phyloP scores from a whole-genome alignment of 257 asterid genomes.

The Solanum lignicaule region DNA sequence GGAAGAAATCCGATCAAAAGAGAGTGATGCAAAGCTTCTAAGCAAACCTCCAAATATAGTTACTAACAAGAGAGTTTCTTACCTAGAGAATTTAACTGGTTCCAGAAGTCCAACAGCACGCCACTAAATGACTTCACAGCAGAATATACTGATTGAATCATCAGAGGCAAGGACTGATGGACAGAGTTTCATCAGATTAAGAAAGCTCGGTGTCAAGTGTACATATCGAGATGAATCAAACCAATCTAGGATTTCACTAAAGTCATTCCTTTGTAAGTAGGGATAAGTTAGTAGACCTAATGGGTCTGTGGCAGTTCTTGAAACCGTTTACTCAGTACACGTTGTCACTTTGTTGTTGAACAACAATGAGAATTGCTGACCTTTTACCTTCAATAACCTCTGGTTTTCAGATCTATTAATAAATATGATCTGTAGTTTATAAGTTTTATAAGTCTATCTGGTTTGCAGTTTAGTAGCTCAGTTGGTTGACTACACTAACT shows the following conservation, averaged over 20 bases:
- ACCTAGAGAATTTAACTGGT: slow-evolving; percentile 48
- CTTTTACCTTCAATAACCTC: not conserved
- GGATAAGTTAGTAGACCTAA: slow-evolving; percentile 5
- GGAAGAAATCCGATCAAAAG: slow-evolving; percentile 6
- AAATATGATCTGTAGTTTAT: not conserved
- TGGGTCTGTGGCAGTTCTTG: not conserved
- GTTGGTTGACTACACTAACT: not conserved
- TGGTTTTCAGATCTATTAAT: slow-evolving; percentile 9
- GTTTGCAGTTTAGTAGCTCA: not conserved
- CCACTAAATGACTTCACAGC: slow-evolving; percentile 29
- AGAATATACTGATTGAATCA: not conserved
- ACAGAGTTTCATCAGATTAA: slow-evolving; percentile 4
- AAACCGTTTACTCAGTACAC: not conserved
- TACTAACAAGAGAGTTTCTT: slow-evolving; percentile 48
- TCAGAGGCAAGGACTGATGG: slow-evolving; percentile 10
- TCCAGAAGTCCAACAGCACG: slow-evolving; percentile 77
- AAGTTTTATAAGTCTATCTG: not conserved
- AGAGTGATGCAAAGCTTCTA: slow-evolving; percentile 4
- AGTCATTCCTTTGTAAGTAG: slow-evolving; percentile 14
- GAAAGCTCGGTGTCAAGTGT: slow-evolving; percentile 9
- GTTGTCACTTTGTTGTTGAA: slow-evolving; percentile 2
- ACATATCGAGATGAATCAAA: slow-evolving; percentile 7
- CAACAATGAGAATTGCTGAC: not conserved
- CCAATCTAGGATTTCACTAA: slow-evolving; percentile 1
- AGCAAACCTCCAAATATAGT: slow-evolving; percentile 25